Evolutionary conservation across 176 grass and related monocot species (phyloP).

Genomic region (maize (Zea mays)): DNA sequence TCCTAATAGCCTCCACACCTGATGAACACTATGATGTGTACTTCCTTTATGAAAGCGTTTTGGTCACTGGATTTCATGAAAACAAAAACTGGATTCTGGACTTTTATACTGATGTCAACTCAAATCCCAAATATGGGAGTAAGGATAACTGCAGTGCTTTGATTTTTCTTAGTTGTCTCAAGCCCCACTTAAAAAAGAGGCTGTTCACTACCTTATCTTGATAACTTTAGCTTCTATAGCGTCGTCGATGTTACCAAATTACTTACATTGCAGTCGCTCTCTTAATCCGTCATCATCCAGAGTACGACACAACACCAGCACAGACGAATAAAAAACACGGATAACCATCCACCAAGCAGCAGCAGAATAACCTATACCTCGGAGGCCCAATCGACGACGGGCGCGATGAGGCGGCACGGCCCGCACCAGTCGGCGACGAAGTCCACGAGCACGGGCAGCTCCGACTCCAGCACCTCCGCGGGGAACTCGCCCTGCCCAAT

Average conservation of each 20-base stretch:
- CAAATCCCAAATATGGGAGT: not conserved
- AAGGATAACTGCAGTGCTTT: not conserved
- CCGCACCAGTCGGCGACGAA: constrained; percentile 98
- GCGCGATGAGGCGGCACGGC: constrained; percentile 85
- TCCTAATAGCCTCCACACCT: not conserved
- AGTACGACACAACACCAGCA: not conserved
- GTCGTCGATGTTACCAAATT: too few relatives aligned
- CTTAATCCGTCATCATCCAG: not conserved
- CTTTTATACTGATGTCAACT: not conserved
- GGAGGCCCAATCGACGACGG: constrained; percentile 85
- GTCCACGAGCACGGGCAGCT: constrained; percentile 87
- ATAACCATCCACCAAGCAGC: not conserved
- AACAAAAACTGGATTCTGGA: not conserved
- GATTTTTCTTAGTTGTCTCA: too few relatives aligned
- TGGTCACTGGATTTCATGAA: not conserved
- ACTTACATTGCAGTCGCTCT: too few relatives aligned
- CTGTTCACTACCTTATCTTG: too few relatives aligned
- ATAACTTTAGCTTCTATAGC: too few relatives aligned
- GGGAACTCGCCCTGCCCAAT: constrained; percentile 70
- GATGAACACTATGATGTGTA: not conserved
- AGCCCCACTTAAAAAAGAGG: too few relatives aligned
- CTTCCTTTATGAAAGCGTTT: not conserved
- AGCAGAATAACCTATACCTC: constrained; percentile 34
- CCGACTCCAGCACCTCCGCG: constrained; percentile 73
- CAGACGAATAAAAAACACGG: not conserved